These are phyloP conservation scores for Eucalyptus tenuipes DNA, from an alignment of 345 rosid species.

Conservation along the genomic window DNA sequence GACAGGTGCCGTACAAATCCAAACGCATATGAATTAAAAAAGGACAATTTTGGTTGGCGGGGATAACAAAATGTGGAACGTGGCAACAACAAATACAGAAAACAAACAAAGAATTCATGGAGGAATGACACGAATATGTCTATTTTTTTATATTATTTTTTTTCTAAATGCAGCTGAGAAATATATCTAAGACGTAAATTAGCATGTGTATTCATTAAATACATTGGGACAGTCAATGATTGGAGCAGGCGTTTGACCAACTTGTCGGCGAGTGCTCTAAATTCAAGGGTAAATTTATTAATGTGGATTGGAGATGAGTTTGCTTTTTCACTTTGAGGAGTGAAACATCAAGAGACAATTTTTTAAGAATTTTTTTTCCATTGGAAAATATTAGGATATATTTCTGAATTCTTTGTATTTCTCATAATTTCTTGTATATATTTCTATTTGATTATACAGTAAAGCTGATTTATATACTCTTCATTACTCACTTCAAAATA, in stretches of 20 bases:
- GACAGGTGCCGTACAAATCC: neutral
- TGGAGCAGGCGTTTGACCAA: neutral
- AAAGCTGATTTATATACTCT: neutral
- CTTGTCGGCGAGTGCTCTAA: neutral
- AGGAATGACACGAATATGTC: neutral
- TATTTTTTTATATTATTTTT: too few relatives aligned
- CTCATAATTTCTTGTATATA: fast-evolving
- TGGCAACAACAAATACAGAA: neutral
- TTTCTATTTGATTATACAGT: fast-evolving
- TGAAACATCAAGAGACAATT: neutral
- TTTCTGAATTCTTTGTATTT: neutral
- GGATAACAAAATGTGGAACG: neutral
- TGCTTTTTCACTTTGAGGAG: neutral
- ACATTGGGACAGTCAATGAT: neutral
- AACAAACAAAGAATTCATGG: neutral
- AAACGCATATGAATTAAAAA: neutral
- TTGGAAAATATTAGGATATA: neutral
- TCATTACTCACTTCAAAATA: fast-evolving
- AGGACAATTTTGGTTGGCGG: neutral
- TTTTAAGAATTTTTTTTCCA: fast-evolving
- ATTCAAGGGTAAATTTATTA: neutral
- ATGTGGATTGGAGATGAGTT: neutral
- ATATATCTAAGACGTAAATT: neutral
- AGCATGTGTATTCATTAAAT: neutral
- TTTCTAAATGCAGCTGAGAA: fast-evolving